phyloP scores from a whole-genome alignment of 371 early-diverging fungal genomes.

The Mucor lusitanicus region DNA sequence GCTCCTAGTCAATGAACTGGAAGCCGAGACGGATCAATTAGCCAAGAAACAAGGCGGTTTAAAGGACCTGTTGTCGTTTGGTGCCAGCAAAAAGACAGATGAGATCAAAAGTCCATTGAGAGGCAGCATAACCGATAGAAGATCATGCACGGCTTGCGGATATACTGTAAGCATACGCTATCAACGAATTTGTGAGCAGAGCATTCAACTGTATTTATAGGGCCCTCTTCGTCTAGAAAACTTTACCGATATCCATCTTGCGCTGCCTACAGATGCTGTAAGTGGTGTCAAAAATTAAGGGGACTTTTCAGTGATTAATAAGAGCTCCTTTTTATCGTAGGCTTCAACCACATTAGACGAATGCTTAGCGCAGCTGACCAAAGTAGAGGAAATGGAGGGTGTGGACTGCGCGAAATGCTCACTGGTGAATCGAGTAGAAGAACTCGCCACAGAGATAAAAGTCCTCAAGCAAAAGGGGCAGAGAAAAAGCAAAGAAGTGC shows the following conservation, averaged over 20 bases:
- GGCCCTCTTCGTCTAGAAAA: neutral
- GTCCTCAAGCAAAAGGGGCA: neutral
- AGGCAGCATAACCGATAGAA: constrained; percentile 70
- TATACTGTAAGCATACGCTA: constrained; percentile 61
- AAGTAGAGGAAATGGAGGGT: constrained; percentile 64
- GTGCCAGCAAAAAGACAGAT: neutral
- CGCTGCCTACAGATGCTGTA: constrained; percentile 51
- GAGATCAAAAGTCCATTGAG: constrained; percentile 60
- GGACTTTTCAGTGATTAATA: neutral
- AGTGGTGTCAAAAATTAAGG: neutral
- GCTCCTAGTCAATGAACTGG: constrained; percentile 71
- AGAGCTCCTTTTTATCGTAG: neutral
- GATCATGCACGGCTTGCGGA: constrained; percentile 78
- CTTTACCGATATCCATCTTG: constrained; percentile 72
- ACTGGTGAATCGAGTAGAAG: constrained; percentile 50
- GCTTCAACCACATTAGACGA: constrained; percentile 54
- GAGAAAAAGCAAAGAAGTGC: neutral
- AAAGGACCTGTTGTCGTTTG: constrained; percentile 7
- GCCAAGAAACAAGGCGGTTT: constrained; percentile 16
- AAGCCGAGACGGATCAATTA: constrained; percentile 54
- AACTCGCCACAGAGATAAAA: constrained; percentile 28
- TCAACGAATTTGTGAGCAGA: neutral
- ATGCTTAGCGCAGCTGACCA: constrained; percentile 57
- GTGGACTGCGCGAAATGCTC: constrained; percentile 69
- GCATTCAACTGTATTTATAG: neutral